phyloP scores from a whole-genome alignment of 768 basidiomycete genomes.

The Leccinellum rugosiceps region DNA sequence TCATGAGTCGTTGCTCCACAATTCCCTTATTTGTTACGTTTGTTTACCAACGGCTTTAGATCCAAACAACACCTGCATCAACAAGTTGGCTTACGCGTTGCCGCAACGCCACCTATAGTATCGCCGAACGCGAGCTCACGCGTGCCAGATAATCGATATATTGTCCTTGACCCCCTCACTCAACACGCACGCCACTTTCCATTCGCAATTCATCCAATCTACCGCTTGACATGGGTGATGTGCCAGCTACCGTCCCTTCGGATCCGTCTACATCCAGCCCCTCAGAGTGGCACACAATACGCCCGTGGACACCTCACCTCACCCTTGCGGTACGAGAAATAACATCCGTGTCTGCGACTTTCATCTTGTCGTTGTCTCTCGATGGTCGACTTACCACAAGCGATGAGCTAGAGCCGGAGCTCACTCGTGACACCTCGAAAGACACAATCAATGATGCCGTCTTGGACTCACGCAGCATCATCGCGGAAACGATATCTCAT shows the following conservation, averaged over 20 bases:
- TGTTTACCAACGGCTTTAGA: slow-evolving; percentile 27
- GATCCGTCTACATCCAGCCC: slow-evolving; percentile 19
- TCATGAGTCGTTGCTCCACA: neutral
- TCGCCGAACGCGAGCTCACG: neutral
- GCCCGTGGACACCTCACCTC: slow-evolving; percentile 75
- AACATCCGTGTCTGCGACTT: slow-evolving; percentile 78
- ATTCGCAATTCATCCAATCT: neutral
- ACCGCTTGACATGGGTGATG: slow-evolving; percentile 19
- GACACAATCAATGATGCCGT: slow-evolving; percentile 33
- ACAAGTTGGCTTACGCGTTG: neutral
- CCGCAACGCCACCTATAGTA: slow-evolving; percentile 1
- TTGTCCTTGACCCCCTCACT: neutral
- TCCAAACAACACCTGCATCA: slow-evolving; percentile 24
- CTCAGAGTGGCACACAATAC: slow-evolving; percentile 63
- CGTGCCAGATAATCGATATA: neutral
- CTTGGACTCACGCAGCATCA: slow-evolving; percentile 39
- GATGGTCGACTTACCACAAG: slow-evolving; percentile 24
- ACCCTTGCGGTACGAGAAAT: slow-evolving; percentile 73
- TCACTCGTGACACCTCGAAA: slow-evolving; percentile 35
- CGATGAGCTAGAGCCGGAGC: slow-evolving; percentile 25
- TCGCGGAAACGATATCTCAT: slow-evolving; percentile 66
- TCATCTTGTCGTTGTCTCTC: slow-evolving; percentile 60
- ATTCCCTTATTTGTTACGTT: slow-evolving; percentile 6
- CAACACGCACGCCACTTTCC: neutral
- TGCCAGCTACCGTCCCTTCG: neutral